Evolutionary conservation across 306 rosid species (phyloP), one percentile per base, ranked within the genome.

Genomic region (Lotus japonicus): DNA sequence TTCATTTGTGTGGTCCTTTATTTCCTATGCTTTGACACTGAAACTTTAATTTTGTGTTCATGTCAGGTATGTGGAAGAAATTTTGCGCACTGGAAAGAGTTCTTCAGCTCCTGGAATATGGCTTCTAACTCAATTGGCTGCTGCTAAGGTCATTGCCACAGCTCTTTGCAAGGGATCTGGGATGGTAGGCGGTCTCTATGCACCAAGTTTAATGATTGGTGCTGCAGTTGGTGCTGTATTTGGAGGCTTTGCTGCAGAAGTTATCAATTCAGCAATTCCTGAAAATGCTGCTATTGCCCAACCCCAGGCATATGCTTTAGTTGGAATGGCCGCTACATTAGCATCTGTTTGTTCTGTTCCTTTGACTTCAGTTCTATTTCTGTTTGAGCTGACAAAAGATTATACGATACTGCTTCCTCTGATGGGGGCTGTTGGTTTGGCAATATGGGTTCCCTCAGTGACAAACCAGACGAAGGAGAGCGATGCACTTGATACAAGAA

Each of bases 141-240:
- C 72, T 52, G 96, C 99, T 66, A 94, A 94, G 87, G 99, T 94
- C 75, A 75, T 84, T 44, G 99, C 99, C 13, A 94, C 99, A 19
- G 92, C 99, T 49, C 89, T 94, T 65, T 94, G 99, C 84, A 94
- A 94, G 89, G 99, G 99, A 23, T 94, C 99, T 65, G 96, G 97
- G 69, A 90, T 94, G 11, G 99, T 94, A 6, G 99, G 99, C 45
- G 99, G 99, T 64, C 89, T 94, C 52, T 94, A 94, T 75, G 99
- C 99, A n/a, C 99, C 99, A 13, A 94, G 99, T 86, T 86, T 94
- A 84, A 94, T 94, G 99, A 90, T 94, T 50, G 99, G 99, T 65
- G 94, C 99, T 64, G 99, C 99, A 11, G 92, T 91, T 74, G 99
- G 99, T 79, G 99, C 99, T 69, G 96, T 94, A 18, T 94, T 94